These are phyloP conservation scores for Penicillium hesseltinei DNA, from an alignment of 2,329 filamentous ascomycete species.

Conservation along the genomic window DNA sequence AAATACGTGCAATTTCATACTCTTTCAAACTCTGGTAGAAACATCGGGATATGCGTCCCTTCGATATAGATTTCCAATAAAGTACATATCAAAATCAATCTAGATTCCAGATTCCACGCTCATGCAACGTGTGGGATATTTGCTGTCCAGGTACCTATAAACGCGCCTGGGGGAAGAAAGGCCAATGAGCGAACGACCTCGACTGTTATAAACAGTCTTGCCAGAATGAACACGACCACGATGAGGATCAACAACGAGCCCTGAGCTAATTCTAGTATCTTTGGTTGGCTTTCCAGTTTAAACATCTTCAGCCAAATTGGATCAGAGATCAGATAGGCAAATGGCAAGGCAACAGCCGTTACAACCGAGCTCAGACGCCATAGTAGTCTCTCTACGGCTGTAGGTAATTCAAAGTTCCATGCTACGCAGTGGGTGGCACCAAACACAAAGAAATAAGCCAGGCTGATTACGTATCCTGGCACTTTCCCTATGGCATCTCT, in stretches of 20 bases:
- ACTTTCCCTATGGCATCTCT: not conserved
- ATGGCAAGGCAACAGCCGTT: not conserved
- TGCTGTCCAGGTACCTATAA: not conserved
- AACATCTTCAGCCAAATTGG: not conserved
- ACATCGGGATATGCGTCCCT: not conserved
- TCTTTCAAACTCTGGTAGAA: not conserved
- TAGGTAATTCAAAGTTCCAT: not conserved
- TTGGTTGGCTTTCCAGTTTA: not conserved
- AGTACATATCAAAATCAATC: not conserved
- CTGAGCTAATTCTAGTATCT: not conserved
- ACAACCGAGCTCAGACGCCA: not conserved
- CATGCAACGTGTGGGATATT: not conserved
- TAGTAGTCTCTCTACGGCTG: not conserved
- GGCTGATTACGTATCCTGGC: not conserved
- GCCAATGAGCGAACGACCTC: not conserved
- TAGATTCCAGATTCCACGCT: not conserved
- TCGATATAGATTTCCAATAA: not conserved
- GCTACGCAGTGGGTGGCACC: not conserved
- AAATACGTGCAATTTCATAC: slow-evolving; percentile 13
- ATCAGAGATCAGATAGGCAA: not conserved
- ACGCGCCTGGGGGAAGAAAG: not conserved
- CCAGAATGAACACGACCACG: not conserved
- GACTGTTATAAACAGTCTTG: not conserved
- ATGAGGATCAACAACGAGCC: not conserved
- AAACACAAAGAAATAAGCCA: not conserved